Evolutionary conservation across 768 basidiomycete species (phyloP).

Genomic region (Lactifluus rugatus): DNA sequence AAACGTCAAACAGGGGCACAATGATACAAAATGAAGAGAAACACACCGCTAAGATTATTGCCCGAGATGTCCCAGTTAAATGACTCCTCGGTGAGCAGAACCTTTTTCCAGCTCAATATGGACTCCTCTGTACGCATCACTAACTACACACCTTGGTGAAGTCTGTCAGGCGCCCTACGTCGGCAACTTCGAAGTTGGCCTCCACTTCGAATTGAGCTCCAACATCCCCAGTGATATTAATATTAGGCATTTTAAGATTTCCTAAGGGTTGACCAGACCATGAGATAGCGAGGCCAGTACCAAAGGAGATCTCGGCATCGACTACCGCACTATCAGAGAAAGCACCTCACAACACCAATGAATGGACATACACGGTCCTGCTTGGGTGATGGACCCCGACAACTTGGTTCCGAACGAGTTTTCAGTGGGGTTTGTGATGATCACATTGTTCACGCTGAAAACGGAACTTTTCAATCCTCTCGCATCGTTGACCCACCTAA

Average conservation of each 20-base stretch:
- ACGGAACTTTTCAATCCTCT: background rate
- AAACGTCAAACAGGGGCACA: no score
- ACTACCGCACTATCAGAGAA: slow-evolving; percentile 28
- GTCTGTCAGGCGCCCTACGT: slow-evolving; percentile 45
- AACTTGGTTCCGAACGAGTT: slow-evolving; percentile 48
- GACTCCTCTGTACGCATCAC: background rate
- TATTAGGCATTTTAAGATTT: slow-evolving; percentile 47
- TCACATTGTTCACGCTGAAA: slow-evolving; percentile 44
- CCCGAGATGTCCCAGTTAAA: slow-evolving; percentile 65
- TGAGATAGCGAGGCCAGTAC: slow-evolving; percentile 46
- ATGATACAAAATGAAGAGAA: background rate
- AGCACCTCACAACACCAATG: background rate
- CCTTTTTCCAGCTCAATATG: slow-evolving; percentile 23
- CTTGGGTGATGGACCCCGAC: slow-evolving; percentile 54
- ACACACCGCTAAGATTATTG: slow-evolving; percentile 47
- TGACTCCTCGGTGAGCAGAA: slow-evolving; percentile 49
- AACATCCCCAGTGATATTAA: slow-evolving; percentile 49
- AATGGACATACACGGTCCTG: slow-evolving; percentile 54
- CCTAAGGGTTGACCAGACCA: slow-evolving; percentile 54
- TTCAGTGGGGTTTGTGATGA: slow-evolving; percentile 50
- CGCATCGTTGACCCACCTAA: background rate
- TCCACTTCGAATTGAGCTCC: slow-evolving; percentile 50
- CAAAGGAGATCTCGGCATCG: slow-evolving; percentile 60
- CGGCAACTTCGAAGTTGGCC: slow-evolving; percentile 48
- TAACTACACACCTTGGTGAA: slow-evolving; percentile 46